Evolutionary conservation across 176 grass and related monocot species (phyloP).

Genomic region (Oryza glumipatula): DNA sequence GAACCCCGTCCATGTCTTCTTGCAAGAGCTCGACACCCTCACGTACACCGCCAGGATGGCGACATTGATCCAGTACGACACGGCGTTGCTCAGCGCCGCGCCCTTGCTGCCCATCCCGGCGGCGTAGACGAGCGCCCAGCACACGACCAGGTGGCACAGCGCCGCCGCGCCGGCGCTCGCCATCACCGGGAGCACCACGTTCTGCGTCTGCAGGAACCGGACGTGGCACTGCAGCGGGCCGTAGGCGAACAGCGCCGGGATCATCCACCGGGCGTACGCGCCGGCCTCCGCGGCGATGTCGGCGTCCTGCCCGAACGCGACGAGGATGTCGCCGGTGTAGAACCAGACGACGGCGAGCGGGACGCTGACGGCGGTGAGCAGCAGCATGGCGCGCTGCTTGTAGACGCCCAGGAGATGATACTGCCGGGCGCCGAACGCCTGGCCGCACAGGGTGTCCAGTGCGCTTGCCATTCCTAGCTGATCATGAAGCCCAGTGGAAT

Average conservation of each 20-base stretch:
- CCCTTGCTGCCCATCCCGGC: constrained; percentile 28
- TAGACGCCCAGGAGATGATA: constrained; percentile 54
- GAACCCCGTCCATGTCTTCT: constrained; percentile 49
- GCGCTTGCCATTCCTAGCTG: constrained; percentile 36
- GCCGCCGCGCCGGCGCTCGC: not conserved
- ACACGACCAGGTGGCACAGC: constrained; percentile 12
- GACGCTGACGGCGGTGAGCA: constrained; percentile 50
- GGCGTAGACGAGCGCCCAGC: constrained; percentile 24
- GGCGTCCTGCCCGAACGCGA: constrained; percentile 45
- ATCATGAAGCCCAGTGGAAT: too few relatives aligned
- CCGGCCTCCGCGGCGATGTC: constrained; percentile 62
- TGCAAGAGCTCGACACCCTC: constrained; percentile 23
- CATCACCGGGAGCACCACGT: constrained; percentile 23
- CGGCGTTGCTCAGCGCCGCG: constrained; percentile 14
- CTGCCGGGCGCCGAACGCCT: constrained; percentile 50
- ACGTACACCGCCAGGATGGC: constrained; percentile 29
- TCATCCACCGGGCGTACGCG: constrained; percentile 56
- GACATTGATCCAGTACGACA: constrained; percentile 50
- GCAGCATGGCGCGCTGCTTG: constrained; percentile 56
- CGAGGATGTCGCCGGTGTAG: constrained; percentile 53
- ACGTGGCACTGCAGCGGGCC: constrained; percentile 41
- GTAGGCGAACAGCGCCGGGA: constrained; percentile 54
- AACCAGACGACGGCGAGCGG: constrained; percentile 46
- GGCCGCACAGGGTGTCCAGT: constrained; percentile 36
- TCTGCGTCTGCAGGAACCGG: constrained; percentile 41